Conservation (phyloP, 169 alveolate genomes). For the Plasmodium fragile region DNA sequence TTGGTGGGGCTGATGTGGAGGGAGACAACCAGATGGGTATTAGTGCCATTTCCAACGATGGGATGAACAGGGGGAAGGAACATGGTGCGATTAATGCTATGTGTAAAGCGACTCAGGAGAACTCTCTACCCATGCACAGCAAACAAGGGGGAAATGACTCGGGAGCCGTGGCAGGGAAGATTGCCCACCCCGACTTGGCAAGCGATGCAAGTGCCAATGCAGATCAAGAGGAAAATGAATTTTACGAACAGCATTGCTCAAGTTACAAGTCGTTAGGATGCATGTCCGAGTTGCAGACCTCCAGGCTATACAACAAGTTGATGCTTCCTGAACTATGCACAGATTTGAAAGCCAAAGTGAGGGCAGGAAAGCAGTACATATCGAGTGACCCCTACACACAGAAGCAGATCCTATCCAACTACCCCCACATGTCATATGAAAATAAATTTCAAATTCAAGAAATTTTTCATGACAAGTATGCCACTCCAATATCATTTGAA, state of each 20-base stretch:
- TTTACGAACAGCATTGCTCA: slow-evolving; percentile 20
- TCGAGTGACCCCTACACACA: slow-evolving; percentile 90
- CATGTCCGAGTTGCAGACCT: slow-evolving; percentile 77
- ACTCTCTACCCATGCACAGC: background rate
- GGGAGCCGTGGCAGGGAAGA: background rate
- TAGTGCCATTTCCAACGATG: background rate
- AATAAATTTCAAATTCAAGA: slow-evolving; percentile 81
- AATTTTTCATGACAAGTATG: slow-evolving; percentile 79
- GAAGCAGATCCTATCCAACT: slow-evolving; percentile 90
- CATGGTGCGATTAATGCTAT: background rate
- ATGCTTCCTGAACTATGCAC: slow-evolving; percentile 81
- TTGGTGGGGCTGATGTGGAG: background rate
- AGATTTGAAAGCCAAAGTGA: slow-evolving; percentile 76
- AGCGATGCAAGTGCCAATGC: background rate
- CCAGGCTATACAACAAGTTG: slow-evolving; percentile 76
- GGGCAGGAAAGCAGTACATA: slow-evolving; percentile 83
- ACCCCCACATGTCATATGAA: slow-evolving; percentile 86
- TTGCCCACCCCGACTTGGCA: background rate
- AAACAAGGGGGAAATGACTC: background rate
- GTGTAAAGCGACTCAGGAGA: background rate
- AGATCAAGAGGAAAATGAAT: background rate
- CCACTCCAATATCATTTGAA: slow-evolving; percentile 56
- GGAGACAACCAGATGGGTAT: background rate
- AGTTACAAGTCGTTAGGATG: slow-evolving; percentile 65
- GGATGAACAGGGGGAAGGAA: background rate